phyloP scores from a whole-genome alignment of 331 rosid genomes.

The Rosa hybrid region DNA sequence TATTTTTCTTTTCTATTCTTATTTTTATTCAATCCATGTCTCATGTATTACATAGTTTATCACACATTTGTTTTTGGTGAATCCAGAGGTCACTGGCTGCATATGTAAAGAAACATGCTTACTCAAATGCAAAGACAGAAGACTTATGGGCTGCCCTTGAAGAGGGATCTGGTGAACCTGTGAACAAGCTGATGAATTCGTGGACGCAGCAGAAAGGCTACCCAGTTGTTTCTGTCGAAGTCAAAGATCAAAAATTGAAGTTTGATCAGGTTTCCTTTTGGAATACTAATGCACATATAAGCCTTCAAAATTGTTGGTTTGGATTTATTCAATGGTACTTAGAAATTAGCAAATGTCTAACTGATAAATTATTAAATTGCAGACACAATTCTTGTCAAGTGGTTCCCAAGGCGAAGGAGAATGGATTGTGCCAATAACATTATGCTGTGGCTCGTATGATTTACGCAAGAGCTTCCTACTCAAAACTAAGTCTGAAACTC shows the following conservation, averaged over 20 bases:
- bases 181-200: conserved; percentile 51
- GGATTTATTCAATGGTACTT: conserved; percentile 6
- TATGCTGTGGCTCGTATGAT: conserved; percentile 47
- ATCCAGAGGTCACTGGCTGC: conserved; percentile 53
- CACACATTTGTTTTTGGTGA: not conserved
- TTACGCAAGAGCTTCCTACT: conserved; percentile 43
- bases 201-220: conserved; percentile 63
- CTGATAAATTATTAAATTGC: conserved; percentile 21
- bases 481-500: conserved; percentile 33
- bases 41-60: not conserved
- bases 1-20: not conserved
- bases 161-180: conserved; percentile 59
- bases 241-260: conserved; percentile 41
- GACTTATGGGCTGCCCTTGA: conserved; percentile 62
- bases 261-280: conserved; percentile 38
- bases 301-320: not conserved
- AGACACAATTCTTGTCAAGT: conserved; percentile 45
- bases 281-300: not conserved
- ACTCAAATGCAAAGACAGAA: conserved; percentile 54
- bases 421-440: conserved; percentile 57
- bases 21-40: not conserved
- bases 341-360: conserved; percentile 8
- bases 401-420: conserved; percentile 45
- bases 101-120: conserved; percentile 47
- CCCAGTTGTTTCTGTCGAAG: conserved; percentile 44